phyloP scores from a whole-genome alignment of 345 rosid genomes.

The Melaleuca alternifolia region DNA sequence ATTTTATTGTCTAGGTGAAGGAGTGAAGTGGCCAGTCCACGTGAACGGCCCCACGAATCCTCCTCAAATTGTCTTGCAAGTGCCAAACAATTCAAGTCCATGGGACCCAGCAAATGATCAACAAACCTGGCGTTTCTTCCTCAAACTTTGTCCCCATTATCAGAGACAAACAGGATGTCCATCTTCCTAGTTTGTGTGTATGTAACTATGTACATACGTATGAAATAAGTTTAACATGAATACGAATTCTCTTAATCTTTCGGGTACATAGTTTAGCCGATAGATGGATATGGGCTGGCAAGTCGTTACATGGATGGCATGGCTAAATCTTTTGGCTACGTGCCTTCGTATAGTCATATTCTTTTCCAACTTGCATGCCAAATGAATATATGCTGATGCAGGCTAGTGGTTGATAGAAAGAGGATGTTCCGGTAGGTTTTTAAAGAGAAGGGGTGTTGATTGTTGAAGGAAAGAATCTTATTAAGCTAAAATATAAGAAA shows the following conservation, averaged over 20 bases:
- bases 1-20: background rate
- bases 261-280: background rate
- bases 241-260: background rate
- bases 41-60: background rate
- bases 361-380: rapidly evolving
- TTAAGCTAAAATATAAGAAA: background rate
- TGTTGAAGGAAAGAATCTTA: background rate
- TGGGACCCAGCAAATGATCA: background rate
- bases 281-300: background rate
- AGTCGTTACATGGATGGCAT: rapidly evolving
- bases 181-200: background rate
- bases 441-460: background rate
- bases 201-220: background rate
- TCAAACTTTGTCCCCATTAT: background rate
- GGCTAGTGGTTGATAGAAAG: background rate
- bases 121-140: background rate
- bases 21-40: background rate
- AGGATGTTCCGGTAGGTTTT: background rate
- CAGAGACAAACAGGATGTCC: background rate
- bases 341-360: background rate
- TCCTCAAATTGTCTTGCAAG: background rate
- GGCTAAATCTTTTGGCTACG: background rate
- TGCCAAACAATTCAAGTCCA: background rate
- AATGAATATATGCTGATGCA: rapidly evolving
- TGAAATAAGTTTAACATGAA: background rate